phyloP scores from a whole-genome alignment of 495 filamentous ascomycete genomes.

The Penicillium ucsense region DNA sequence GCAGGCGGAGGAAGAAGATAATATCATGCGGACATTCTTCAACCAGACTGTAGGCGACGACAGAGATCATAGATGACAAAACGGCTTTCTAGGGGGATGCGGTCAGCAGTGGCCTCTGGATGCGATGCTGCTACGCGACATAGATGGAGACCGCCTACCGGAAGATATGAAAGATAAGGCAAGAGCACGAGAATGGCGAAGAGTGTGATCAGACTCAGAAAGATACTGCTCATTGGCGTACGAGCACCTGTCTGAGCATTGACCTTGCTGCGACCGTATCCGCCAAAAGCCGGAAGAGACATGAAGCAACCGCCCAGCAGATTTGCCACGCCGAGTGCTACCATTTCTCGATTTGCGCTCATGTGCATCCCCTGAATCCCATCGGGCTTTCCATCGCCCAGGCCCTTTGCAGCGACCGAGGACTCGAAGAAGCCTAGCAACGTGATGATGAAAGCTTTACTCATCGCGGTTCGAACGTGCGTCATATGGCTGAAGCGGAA shows the following conservation, averaged over 20 bases:
- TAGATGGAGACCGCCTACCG: conserved; percentile 44
- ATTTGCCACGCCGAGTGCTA: conserved; percentile 87
- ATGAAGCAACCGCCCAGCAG: conserved; percentile 84
- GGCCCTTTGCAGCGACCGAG: conserved; percentile 89
- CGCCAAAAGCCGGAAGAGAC: conserved; percentile 86
- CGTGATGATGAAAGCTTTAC: conserved; percentile 87
- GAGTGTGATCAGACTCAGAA: conserved; percentile 74
- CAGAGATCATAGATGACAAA: conserved; percentile 86
- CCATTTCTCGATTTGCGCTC: conserved; percentile 88
- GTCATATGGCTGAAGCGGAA: conserved; percentile 65
- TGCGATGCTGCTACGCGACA: too few species aligned
- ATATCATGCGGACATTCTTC: conserved; percentile 94
- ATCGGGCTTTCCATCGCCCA: conserved; percentile 51
- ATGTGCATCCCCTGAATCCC: conserved; percentile 66
- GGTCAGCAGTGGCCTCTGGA: neutral
- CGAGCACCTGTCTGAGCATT: conserved; percentile 85
- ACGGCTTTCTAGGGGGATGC: conserved; percentile 64
- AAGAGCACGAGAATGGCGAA: conserved; percentile 70
- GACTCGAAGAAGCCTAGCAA: conserved; percentile 97
- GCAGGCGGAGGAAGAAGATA: conserved; percentile 76
- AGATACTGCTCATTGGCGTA: conserved; percentile 84
- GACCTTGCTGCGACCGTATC: conserved; percentile 92
- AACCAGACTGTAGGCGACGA: conserved; percentile 87
- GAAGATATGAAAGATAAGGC: conserved; percentile 89
- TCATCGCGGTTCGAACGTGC: conserved; percentile 77